phyloP scores from a whole-genome alignment of 2,329 filamentous ascomycete species.

The Periconia macrospinosa region DNA sequence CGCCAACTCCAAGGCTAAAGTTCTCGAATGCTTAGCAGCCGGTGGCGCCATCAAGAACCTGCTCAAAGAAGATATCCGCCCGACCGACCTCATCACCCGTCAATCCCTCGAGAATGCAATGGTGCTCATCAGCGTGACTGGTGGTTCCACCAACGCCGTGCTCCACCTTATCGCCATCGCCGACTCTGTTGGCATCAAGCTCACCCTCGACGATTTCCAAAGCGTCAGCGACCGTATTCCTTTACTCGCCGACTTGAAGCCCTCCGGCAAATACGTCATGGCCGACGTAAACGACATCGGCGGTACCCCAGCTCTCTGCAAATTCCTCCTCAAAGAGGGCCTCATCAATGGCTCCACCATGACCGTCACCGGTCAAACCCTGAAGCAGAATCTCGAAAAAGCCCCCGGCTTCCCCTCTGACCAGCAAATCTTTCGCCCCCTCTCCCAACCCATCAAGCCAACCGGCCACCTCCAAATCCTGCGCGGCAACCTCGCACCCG shows the following conservation, averaged over 20 bases:
- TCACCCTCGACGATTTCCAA: slow-evolving; percentile 57
- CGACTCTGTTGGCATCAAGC: slow-evolving; percentile 53
- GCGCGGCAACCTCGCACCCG: slow-evolving; percentile 68
- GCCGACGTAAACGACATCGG: slow-evolving; percentile 62
- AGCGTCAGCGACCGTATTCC: slow-evolving; percentile 53
- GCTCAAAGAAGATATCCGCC: slow-evolving; percentile 54
- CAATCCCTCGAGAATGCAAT: slow-evolving; percentile 56
- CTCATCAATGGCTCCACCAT: slow-evolving; percentile 52
- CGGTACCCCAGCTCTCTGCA: slow-evolving; percentile 53
- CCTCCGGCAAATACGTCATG: slow-evolving; percentile 57
- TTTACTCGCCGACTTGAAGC: slow-evolving; percentile 55
- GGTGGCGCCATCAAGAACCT: slow-evolving; percentile 55
- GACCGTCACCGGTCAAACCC: slow-evolving; percentile 55
- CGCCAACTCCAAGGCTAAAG: slow-evolving; percentile 54
- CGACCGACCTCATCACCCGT: slow-evolving; percentile 53
- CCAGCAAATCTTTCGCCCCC: slow-evolving; percentile 70
- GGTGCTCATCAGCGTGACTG: slow-evolving; percentile 54
- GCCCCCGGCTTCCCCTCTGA: slow-evolving; percentile 66
- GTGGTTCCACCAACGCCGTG: slow-evolving; percentile 55
- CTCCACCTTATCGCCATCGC: slow-evolving; percentile 56
- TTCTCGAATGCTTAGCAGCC: slow-evolving; percentile 53
- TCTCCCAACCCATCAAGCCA: slow-evolving; percentile 69
- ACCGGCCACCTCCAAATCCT: slow-evolving; percentile 76
- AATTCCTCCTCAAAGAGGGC: slow-evolving; percentile 54
- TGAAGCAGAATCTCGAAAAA: slow-evolving; percentile 55